Conservation (phyloP, 805 yeast genomes). For the Cyberlindnera veronae region DNA sequence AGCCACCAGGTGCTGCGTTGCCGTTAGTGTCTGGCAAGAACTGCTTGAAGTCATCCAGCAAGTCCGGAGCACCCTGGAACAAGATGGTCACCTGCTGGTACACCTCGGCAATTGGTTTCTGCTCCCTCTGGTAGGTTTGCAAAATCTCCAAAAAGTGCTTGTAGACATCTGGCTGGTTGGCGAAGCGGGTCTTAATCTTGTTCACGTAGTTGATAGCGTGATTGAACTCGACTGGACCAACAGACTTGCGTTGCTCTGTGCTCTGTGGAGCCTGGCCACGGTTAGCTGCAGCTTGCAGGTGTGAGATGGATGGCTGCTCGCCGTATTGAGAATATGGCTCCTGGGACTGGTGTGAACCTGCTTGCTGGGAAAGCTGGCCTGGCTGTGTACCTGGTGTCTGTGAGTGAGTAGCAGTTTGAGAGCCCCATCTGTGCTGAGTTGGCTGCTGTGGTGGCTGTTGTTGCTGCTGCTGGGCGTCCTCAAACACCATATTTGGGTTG, state of each 20-base stretch:
- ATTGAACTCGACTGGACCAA: conserved; percentile 86
- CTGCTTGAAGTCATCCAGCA: conserved; percentile 90
- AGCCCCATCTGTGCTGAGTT: conserved; percentile 17
- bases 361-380: conserved; percentile 14
- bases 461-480: conserved; percentile 12
- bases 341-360: conserved; percentile 13
- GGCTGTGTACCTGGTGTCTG: neutral
- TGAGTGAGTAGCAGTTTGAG: neutral
- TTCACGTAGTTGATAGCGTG: conserved; percentile 96
- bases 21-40: conserved; percentile 75
- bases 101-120: conserved; percentile 91
- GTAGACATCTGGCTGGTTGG: conserved; percentile 92
- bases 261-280: conserved; percentile 14
- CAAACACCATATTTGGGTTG: conserved; percentile 18
- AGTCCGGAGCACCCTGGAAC: conserved; percentile 91
- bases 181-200: conserved; percentile 90
- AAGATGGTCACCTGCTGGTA: conserved; percentile 87
- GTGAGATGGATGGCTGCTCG: conserved; percentile 29
- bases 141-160: conserved; percentile 91
- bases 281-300: conserved; percentile 38
- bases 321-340: conserved; percentile 10
- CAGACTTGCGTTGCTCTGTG: conserved; percentile 23
- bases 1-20: conserved; percentile 18
- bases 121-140: conserved; percentile 95
- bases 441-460: conserved; percentile 23